Evolutionary conservation across 2,329 filamentous ascomycete genomes (phyloP).

Genomic region (Fusarium brachygibbosum): DNA sequence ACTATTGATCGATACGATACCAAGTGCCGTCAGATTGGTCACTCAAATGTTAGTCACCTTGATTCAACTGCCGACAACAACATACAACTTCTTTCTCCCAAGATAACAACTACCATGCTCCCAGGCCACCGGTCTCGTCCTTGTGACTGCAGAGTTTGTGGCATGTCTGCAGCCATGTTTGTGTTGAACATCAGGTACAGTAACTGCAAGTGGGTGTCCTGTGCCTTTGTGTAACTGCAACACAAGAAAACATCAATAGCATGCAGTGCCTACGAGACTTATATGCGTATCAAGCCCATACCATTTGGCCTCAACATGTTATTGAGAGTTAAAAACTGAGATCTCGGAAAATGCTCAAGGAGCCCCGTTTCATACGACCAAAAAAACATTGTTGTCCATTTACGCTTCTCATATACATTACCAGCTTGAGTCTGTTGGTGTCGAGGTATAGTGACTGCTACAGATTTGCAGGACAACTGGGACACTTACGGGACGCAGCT

Average conservation of each 20-base stretch:
- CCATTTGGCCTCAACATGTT: background rate
- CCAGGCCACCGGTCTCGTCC: background rate
- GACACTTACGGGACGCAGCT: background rate
- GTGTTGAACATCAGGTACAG: background rate
- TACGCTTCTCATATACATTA: background rate
- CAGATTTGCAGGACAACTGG: background rate
- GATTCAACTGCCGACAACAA: conserved; percentile 17
- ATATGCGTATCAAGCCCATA: background rate
- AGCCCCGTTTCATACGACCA: background rate
- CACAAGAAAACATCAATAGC: background rate
- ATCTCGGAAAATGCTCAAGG: background rate
- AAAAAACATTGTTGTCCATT: too few species aligned
- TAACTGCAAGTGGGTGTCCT: background rate
- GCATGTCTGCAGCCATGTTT: background rate
- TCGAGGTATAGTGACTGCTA: too few species aligned
- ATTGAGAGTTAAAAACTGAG: background rate
- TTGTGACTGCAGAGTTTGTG: background rate
- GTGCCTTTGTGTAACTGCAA: background rate
- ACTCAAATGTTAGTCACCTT: conserved; percentile 11
- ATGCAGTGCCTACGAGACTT: background rate
- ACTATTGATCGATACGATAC: conserved; percentile 1
- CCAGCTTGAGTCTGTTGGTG: background rate
- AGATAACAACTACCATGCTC: background rate
- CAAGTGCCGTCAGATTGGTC: conserved; percentile 13
- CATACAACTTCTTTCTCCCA: too few species aligned